Evolutionary conservation across 352 stramenopile species (phyloP), one percentile per base, ranked within the genome.

Genomic region (Globisporangium canariense): DNA sequence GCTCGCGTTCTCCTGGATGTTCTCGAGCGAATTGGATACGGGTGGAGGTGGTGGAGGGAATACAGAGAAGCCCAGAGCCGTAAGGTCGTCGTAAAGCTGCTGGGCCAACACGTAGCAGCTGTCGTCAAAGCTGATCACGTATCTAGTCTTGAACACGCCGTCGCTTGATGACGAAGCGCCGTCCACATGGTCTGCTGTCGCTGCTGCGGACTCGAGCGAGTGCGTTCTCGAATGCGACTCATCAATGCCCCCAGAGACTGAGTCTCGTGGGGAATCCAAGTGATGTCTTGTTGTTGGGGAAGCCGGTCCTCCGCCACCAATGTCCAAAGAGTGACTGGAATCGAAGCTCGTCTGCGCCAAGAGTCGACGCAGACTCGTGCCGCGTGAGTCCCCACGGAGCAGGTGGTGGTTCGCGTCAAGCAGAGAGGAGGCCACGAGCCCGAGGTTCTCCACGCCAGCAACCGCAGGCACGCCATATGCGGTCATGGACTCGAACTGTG

Each of bases 41-140:
- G 65, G 70, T 3, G 71, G 55, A 2, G 58, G 25, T 8, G 70
- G 69, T 0, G 78, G 68, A 2, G 73, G 67, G 28, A 77, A 83
- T 4, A 89, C 63, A 0, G 68, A 62, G 57, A 90, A 90, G 0
- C 78, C 81, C 0, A 71, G 54, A 4, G 66, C 66, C 3, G 66
- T 65, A 38, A 92, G 73, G 64, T 92, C 81, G 4, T 78, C 54
- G 53, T 77, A 81, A 53, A 92, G 79, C 51, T 73, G 69, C 38
- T 66, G 66, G 14, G 79, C 83, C 2, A 92, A 68, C 4, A 77
- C 54, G 45, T 77, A 81, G 62, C 81, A 92, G 45, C 66, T 85
- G 16, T 79, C 76, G 60, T 89, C 83, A 46, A 87, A 92, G 69
- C 79, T 90, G 58, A 92, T 76, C 58, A 89, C 73, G 54, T 81